A percentile compares a stretch with the other conserved stretches of the same genome.
phyloP scores from a whole-genome alignment of 371 early-diverging fungal genomes.

The Phascolomyces articulosus region DNA sequence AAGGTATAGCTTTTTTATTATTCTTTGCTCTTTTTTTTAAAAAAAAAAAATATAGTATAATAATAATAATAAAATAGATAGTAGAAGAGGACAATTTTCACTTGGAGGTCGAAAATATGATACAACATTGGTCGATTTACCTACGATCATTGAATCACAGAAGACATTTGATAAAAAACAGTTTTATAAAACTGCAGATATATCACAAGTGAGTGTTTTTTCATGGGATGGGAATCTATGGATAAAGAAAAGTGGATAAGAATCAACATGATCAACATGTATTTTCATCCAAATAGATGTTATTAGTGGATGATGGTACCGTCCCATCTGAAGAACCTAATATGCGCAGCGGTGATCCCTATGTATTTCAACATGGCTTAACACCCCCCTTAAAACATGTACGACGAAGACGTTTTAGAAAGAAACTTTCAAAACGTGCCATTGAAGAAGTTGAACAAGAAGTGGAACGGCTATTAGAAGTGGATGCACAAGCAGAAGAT shows the following conservation, averaged over 20 bases:
- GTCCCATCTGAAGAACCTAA: constrained; percentile 27
- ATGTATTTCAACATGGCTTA: constrained; percentile 83
- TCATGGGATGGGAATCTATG: no score
- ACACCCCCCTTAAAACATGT: constrained; percentile 91
- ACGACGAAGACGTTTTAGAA: constrained; percentile 87
- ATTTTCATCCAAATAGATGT: constrained; percentile 58
- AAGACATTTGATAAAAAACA: constrained; percentile 96
- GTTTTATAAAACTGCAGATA: constrained; percentile 96
- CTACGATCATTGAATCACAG: constrained; percentile 96
- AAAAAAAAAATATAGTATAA: no score
- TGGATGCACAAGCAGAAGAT: constrained; percentile 82
- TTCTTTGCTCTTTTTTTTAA: no score
- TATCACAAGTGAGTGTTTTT: constrained; percentile 74
- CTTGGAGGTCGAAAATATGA: constrained; percentile 63
- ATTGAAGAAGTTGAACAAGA: constrained; percentile 92
- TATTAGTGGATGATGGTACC: constrained; percentile 55
- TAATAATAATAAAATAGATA: constrained; percentile 48
- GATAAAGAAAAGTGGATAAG: no score
- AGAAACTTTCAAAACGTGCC: constrained; percentile 82
- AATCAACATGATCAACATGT: no score
- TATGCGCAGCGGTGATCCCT: constrained; percentile 52
- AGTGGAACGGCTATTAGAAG: constrained; percentile 83
- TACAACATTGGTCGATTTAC: constrained; percentile 88
- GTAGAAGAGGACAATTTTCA: constrained; percentile 70
- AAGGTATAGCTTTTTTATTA: constrained; percentile 39